phyloP scores from a whole-genome alignment of 139 green algal species.

The Tetradesmus obliquus region DNA sequence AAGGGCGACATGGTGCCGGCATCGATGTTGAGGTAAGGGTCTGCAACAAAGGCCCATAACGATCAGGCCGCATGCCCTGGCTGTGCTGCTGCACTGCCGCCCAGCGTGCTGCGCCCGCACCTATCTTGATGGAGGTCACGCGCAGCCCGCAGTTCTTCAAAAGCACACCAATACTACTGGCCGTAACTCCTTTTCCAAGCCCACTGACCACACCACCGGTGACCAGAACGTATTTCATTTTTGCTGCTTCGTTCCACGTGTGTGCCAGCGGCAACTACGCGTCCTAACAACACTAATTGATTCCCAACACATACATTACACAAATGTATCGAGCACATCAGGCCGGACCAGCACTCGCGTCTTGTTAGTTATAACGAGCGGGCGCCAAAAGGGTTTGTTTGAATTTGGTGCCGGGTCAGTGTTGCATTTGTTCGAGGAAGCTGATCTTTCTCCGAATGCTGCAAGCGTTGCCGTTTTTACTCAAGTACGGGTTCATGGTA shows the following conservation, averaged over 20 bases:
- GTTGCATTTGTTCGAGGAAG: too few relatives aligned
- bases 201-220: slow-evolving; percentile 97
- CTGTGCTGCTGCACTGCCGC: neutral
- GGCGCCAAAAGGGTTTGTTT: neutral
- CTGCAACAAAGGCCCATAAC: slow-evolving; percentile 59
- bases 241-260: slow-evolving; percentile 11
- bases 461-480: too few relatives aligned
- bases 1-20: slow-evolving; percentile 99
- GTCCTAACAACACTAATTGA: neutral
- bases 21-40: slow-evolving; percentile 99
- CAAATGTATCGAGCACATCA: neutral
- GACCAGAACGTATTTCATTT: slow-evolving; percentile 98
- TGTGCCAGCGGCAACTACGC: neutral
- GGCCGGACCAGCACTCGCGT: neutral
- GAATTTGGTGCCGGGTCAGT: neutral
- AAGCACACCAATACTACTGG: slow-evolving; percentile 95
- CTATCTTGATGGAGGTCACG: slow-evolving; percentile 98
- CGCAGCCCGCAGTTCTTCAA: slow-evolving; percentile 93
- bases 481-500: too few relatives aligned
- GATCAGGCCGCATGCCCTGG: neutral
- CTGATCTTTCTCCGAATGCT: too few relatives aligned
- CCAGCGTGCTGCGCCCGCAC: slow-evolving; percentile 59
- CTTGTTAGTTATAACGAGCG: neutral
- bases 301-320: neutral
- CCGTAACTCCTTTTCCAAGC: slow-evolving; percentile 98